A percentile compares a stretch with the other conserved stretches of the same genome.
phyloP scores from a whole-genome alignment of 768 basidiomycete genomes.

The Mycena polygramma region DNA sequence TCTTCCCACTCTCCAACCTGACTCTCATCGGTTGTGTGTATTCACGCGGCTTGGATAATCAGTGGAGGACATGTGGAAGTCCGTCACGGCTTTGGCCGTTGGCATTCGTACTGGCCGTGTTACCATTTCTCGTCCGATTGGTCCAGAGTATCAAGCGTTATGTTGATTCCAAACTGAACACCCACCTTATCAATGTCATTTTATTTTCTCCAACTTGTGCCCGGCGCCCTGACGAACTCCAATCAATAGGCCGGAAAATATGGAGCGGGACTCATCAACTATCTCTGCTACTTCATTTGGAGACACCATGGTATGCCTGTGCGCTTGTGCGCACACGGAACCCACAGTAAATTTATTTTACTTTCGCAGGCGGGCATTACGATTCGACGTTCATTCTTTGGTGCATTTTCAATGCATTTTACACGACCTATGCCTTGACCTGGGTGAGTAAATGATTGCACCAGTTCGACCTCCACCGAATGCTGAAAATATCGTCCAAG shows the following conservation, averaged over 20 bases:
- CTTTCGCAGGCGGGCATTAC: conserved; percentile 44
- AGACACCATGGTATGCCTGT: conserved; percentile 70
- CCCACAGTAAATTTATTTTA: background rate
- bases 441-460: conserved; percentile 71
- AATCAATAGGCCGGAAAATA: conserved; percentile 87
- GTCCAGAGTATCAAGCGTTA: conserved; percentile 92
- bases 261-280: conserved; percentile 70
- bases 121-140: conserved; percentile 84
- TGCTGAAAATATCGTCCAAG: conserved; percentile 57
- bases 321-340: background rate
- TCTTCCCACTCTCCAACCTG: conserved; percentile 79
- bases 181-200: conserved; percentile 90
- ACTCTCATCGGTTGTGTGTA: conserved; percentile 86
- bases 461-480: background rate
- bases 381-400: conserved; percentile 74
- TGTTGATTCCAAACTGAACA: conserved; percentile 75
- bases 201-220: background rate
- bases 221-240: background rate
- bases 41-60: conserved; percentile 60
- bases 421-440: conserved; percentile 76
- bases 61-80: conserved; percentile 59
- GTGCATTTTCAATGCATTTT: conserved; percentile 72
- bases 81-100: conserved; percentile 69
- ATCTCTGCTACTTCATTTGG: conserved; percentile 84
- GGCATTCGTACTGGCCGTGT: conserved; percentile 67